These are phyloP conservation scores for Kwoniella newhampshirensis DNA, from an alignment of 768 basidiomycete species.

Conservation along the genomic window DNA sequence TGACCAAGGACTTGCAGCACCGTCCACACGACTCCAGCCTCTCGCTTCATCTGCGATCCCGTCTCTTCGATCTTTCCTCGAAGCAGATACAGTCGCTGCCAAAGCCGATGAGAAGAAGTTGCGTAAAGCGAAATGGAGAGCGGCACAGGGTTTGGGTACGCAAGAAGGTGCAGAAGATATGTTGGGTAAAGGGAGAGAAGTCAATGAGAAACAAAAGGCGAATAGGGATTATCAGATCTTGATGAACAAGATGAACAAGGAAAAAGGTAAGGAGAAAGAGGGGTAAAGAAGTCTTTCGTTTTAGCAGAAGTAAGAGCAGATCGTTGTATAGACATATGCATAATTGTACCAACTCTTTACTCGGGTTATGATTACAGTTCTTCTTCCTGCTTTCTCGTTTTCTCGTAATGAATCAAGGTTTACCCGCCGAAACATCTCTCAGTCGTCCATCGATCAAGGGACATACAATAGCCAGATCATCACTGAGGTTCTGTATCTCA, in stretches of 20 bases:
- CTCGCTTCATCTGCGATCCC: constrained; percentile 77
- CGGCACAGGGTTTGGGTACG: constrained; percentile 46
- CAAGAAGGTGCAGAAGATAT: constrained; percentile 41
- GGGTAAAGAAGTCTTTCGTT: too few species aligned
- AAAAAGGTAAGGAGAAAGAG: constrained; percentile 10
- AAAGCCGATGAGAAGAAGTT: constrained; percentile 68
- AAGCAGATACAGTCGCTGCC: constrained; percentile 68
- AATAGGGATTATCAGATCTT: constrained; percentile 41
- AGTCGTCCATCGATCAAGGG: constrained; percentile 70
- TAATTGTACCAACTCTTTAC: too few species aligned
- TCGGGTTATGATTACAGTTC: too few species aligned
- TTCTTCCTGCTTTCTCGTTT: too few species aligned
- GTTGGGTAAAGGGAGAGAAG: constrained; percentile 16
- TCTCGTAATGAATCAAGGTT: too few species aligned
- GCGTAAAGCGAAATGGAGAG: constrained; percentile 62
- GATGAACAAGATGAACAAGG: constrained; percentile 41
- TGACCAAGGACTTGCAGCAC: constrained; percentile 20
- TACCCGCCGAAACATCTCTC: constrained; percentile 57
- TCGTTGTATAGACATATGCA: too few species aligned
- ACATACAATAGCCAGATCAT: constrained; percentile 63
- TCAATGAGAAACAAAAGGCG: constrained; percentile 35
- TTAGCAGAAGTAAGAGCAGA: too few species aligned
- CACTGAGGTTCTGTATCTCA: constrained; percentile 48
- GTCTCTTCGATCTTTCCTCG: constrained; percentile 78
- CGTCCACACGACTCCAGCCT: constrained; percentile 62